Evolutionary conservation across 331 rosid genomes (phyloP).

Genomic region (Phaseolus coccineus): DNA sequence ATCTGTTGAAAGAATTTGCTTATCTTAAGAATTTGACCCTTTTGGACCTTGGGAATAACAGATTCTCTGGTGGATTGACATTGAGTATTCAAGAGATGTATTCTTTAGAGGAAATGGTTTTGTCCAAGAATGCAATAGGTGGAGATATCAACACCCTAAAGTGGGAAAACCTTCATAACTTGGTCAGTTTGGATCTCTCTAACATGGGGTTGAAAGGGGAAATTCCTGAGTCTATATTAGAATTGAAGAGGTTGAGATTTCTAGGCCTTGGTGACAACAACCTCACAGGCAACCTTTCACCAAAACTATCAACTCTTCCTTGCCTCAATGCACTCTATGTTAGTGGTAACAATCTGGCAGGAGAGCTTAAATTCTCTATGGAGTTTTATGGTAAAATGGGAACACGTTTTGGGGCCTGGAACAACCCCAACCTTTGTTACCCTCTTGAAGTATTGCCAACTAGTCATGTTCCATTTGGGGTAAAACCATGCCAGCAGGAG

Average conservation of each 20-base stretch:
- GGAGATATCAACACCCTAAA: conserved; percentile 64
- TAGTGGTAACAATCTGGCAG: conserved; percentile 74
- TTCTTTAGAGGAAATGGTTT: conserved; percentile 67
- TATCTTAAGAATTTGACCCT: conserved; percentile 67
- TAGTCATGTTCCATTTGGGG: conserved; percentile 65
- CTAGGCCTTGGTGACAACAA: conserved; percentile 74
- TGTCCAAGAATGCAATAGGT: conserved; percentile 78
- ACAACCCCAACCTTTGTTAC: conserved; percentile 79
- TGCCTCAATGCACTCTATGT: conserved; percentile 69
- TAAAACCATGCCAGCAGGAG: conserved; percentile 71
- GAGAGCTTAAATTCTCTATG: conserved; percentile 69
- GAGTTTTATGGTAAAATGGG: conserved; percentile 78
- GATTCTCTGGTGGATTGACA: conserved; percentile 68
- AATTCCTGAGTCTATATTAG: conserved; percentile 75
- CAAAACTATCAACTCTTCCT: conserved; percentile 70
- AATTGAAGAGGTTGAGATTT: conserved; percentile 68
- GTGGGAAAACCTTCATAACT: conserved; percentile 62
- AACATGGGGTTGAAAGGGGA: conserved; percentile 68
- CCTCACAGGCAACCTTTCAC: conserved; percentile 65
- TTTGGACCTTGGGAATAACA: conserved; percentile 75
- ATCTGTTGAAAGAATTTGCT: conserved; percentile 50
- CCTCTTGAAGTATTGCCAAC: conserved; percentile 50
- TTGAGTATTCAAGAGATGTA: conserved; percentile 60
- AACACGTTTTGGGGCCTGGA: conserved; percentile 84
- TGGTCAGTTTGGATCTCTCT: conserved; percentile 75